These are phyloP conservation scores for Hericium alpestre DNA, from an alignment of 768 basidiomycete species.

Conservation along the genomic window DNA sequence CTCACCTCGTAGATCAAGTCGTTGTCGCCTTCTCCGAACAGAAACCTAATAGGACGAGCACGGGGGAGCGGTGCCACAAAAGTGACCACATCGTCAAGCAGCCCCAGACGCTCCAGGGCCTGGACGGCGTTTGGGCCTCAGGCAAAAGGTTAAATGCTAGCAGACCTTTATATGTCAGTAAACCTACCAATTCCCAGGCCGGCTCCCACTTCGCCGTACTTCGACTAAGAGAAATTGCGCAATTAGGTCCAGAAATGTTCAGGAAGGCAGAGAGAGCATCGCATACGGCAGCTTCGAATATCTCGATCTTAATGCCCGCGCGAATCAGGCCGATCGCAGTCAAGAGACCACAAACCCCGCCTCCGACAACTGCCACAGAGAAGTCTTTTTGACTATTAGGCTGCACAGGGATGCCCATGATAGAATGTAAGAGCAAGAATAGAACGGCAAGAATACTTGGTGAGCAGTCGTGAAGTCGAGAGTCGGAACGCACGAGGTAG, in stretches of 20 bases:
- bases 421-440: too few species aligned
- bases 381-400: conserved; percentile 18
- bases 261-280: background rate
- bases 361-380: conserved; percentile 42
- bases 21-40: background rate
- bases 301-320: conserved; percentile 32
- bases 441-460: too few species aligned
- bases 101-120: conserved; percentile 32
- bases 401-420: too few species aligned
- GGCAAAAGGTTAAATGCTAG: background rate
- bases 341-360: conserved; percentile 43
- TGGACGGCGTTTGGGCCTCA: conserved; percentile 41
- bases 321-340: conserved; percentile 34
- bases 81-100: background rate
- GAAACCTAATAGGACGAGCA: background rate
- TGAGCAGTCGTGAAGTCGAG: too few species aligned
- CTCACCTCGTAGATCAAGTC: background rate
- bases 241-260: background rate
- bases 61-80: too few species aligned
- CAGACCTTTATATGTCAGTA: background rate
- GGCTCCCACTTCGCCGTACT: background rate
- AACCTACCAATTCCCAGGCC: background rate
- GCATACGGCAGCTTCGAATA: conserved; percentile 44
- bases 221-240: background rate
- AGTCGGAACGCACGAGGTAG: too few species aligned